Base-by-base conservation (phyloP, 352 stramenopile species). In the Pythium phragmiticola region DNA sequence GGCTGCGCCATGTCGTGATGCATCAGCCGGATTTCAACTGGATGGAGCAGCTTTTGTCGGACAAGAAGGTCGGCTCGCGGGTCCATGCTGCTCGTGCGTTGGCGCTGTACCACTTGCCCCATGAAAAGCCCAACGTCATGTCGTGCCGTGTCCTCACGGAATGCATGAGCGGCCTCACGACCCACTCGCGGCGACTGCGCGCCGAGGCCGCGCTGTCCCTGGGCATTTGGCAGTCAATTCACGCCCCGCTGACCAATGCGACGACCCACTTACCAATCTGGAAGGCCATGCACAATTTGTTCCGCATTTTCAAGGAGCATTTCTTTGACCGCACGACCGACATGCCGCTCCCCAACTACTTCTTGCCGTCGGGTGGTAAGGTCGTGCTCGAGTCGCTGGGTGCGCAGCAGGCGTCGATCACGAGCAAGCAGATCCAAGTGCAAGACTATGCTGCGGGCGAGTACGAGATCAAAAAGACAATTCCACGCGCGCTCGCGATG, bases 281-380 rank as follows among this genome's bases (percentile, higher is more conserved):
- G 86, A 92, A 92, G 61, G 86, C 68, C 3, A 92, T 93, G 84
- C 82, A 92, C 69, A 92, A 93, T 56, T 70, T 94, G 16, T 82
- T 93, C 37, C 86, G 86, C n/a, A 93, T 92, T 55, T 94, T 94
- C 66, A 94, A 94, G 57, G 86, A 94, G 60, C 86, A 94, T 37
- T 94, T 94, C 59, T 94, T 92, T 49, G 84, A 94, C 45, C 76
- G 84, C 2, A 64, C 53, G 7, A 92, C 86, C 0, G 84, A 94
- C 65, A 92, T 94, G 86, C 86, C 86, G n/a, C 52, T 93, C 43
- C 86, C 86, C 0, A 94, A 94, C 63, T 94, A 94, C 62, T 94
- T 94, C 49, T 72, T 93, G 36, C 86, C 86, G 2, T 93, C 82
- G 4, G 86, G 86, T 63, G 85, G 85, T 63, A 92, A 90, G 48